Evolutionary conservation across 257 asterid species (phyloP), one percentile per base, ranked within the genome.

Genomic region (Nicotiana knightiana): DNA sequence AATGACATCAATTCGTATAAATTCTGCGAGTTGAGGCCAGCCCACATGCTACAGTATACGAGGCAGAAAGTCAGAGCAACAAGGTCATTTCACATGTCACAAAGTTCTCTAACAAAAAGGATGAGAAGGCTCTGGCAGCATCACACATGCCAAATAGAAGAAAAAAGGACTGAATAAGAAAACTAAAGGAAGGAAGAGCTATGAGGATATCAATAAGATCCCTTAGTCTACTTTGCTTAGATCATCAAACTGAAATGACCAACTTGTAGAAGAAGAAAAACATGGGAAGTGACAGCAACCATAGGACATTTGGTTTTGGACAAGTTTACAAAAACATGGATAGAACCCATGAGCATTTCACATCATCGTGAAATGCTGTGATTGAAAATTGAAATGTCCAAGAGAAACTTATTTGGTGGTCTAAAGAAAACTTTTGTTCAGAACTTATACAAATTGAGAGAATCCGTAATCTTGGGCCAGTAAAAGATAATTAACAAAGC

Each of bases 91-190:
- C 78, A 70, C 12, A 39, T 11, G 59, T 13, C 59, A 54, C 59
- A 15, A 43, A 57, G 59, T 70, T 70, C 59, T 70, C 78, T 43
- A 43, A 46, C 59, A 70, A 70, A 67, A 70, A 70, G 37, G 78
- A 70, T 70, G 78, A 70, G 59, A 59, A 70, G 37, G 21, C 57
- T 70, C 78, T 6, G 12, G 78, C 4, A 43, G 59, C 48, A 70
- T 46, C 35, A 70, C 37, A 43, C 46, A 63, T 28, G n/a, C 30
- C 35, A 70, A 43, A 70, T 43, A 21, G 77, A 70, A n/a, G 58
- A 70, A 33, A n/a, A 39, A 68, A 43, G 58, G 35, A 70, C 13
- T 39, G 58, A 39, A 18, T 58, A 58, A 70, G 28, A 39, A 67
- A 21, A 43, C 59, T 68, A 70, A 39, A 21, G 58, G 35, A 43